Percentiles rank a stretch among this genome's conserved stretches.
Evolutionary conservation across 208 protist species (phyloP).

Genomic region (Crithidia bombi): DNA sequence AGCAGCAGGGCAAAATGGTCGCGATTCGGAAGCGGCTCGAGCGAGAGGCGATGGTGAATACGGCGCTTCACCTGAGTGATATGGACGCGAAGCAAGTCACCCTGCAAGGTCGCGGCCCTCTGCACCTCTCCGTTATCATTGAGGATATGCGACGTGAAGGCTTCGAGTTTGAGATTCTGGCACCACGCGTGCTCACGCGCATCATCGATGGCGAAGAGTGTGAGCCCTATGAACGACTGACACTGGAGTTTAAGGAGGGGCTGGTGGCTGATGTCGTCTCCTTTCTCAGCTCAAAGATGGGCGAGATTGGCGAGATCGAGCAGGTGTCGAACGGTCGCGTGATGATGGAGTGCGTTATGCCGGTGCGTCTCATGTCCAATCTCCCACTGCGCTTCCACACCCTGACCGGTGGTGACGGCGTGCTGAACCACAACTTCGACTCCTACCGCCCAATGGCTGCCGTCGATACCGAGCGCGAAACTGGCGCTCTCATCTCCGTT

Average conservation of each 20-base stretch:
- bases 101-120: slow-evolving; percentile 94
- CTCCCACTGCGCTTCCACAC: slow-evolving; percentile 89
- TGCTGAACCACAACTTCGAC: slow-evolving; percentile 91
- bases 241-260: slow-evolving; percentile 81
- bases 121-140: slow-evolving; percentile 98
- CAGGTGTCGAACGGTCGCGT: slow-evolving; percentile 80
- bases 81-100: slow-evolving; percentile 65
- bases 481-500: slow-evolving; percentile 88
- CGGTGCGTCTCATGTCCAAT: slow-evolving; percentile 85
- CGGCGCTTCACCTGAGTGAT: slow-evolving; percentile 78
- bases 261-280: slow-evolving; percentile 81
- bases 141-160: slow-evolving; percentile 98
- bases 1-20: slow-evolving; percentile 73
- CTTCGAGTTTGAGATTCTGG: slow-evolving; percentile 96
- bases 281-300: slow-evolving; percentile 88
- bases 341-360: slow-evolving; percentile 87
- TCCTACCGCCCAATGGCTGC: slow-evolving; percentile 78
- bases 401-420: slow-evolving; percentile 85
- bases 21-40: slow-evolving; percentile 82
- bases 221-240: slow-evolving; percentile 87
- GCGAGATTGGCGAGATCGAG: slow-evolving; percentile 88
- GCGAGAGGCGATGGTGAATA: slow-evolving; percentile 95
- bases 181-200: slow-evolving; percentile 91
- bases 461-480: slow-evolving; percentile 69
- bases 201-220: slow-evolving; percentile 79